Percentiles rank a stretch among this genome's conserved stretches.
phyloP scores from a whole-genome alignment of 768 basidiomycete genomes.

The Crepidotus variabilis region DNA sequence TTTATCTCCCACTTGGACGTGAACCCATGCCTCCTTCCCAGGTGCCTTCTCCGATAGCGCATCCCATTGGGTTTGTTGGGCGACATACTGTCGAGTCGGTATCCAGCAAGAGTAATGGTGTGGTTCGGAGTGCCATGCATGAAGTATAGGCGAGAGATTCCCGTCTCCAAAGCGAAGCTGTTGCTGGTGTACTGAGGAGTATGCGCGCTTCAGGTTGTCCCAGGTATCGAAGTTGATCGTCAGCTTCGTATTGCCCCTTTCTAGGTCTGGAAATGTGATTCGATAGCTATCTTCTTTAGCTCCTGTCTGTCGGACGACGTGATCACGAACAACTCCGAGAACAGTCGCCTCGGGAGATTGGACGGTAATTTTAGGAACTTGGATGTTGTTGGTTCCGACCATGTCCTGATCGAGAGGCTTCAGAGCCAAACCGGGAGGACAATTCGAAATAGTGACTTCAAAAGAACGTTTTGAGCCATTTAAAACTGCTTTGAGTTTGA shows the following conservation, averaged over 20 bases:
- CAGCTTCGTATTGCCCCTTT: constrained; percentile 16
- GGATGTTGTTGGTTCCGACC: neutral
- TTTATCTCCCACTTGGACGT: constrained; percentile 5
- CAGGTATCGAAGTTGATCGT: constrained; percentile 46
- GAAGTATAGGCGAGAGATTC: constrained; percentile 14
- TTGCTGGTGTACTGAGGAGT: constrained; percentile 27
- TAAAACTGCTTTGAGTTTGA: constrained; percentile 36
- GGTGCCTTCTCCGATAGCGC: constrained; percentile 34
- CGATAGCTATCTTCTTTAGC: constrained; percentile 15
- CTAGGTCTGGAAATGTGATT: constrained; percentile 3
- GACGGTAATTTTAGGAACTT: neutral
- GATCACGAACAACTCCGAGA: constrained; percentile 7
- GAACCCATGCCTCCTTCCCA: constrained; percentile 19
- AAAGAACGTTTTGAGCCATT: constrained; percentile 15
- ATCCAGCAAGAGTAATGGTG: constrained; percentile 49
- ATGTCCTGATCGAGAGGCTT: neutral
- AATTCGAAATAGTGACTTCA: constrained; percentile 39
- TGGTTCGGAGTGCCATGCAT: constrained; percentile 42
- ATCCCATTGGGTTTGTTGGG: constrained; percentile 49
- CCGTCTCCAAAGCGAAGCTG: constrained; percentile 18
- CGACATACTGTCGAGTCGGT: constrained; percentile 43
- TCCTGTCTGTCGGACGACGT: constrained; percentile 4
- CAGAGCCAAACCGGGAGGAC: constrained; percentile 24
- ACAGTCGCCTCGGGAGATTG: neutral
- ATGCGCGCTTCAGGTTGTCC: constrained; percentile 41